Conservation (phyloP, 1,139 yeast species). For the Scheffersomyces quercinus region DNA sequence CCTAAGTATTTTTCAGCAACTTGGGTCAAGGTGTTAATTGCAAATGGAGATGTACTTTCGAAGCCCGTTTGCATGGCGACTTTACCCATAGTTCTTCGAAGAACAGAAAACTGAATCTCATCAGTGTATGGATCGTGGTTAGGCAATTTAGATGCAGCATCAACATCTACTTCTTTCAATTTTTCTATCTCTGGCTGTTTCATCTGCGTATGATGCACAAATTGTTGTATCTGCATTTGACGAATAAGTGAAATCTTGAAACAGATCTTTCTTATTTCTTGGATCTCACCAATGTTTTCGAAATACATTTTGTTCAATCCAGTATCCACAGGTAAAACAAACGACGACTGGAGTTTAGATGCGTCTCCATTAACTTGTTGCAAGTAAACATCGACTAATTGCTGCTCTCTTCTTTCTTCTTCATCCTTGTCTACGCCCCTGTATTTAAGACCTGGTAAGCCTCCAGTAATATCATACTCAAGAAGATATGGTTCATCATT, state of each 20-base stretch:
- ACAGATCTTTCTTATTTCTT: conserved; percentile 83
- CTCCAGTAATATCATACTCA: conserved; percentile 84
- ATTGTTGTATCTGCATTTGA: conserved; percentile 86
- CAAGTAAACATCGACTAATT: conserved; percentile 38
- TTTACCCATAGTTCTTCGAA: conserved; percentile 72
- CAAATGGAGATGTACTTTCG: conserved; percentile 77
- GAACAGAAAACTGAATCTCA: conserved; percentile 62
- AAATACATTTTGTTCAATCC: conserved; percentile 66
- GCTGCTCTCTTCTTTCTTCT: conserved; percentile 53
- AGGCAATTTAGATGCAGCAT: conserved; percentile 72
- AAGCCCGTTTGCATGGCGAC: conserved; percentile 92
- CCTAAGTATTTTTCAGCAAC: conserved; percentile 78
- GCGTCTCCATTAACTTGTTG: conserved; percentile 33
- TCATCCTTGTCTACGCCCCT: conserved; percentile 50
- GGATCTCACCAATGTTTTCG: conserved; percentile 75
- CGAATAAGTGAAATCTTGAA: conserved; percentile 86
- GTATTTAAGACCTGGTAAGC: conserved; percentile 67
- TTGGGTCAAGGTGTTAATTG: conserved; percentile 79
- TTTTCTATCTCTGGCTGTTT: conserved; percentile 67
- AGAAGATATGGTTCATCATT: conserved; percentile 69
- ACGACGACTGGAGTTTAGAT: conserved; percentile 25
- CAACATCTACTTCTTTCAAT: conserved; percentile 70
- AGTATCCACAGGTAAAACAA: conserved; percentile 37
- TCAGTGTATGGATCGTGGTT: conserved; percentile 61
- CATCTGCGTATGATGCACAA: conserved; percentile 73